phyloP scores from a whole-genome alignment of 2,329 filamentous ascomycete species.

The Hypoxylon sp. region DNA sequence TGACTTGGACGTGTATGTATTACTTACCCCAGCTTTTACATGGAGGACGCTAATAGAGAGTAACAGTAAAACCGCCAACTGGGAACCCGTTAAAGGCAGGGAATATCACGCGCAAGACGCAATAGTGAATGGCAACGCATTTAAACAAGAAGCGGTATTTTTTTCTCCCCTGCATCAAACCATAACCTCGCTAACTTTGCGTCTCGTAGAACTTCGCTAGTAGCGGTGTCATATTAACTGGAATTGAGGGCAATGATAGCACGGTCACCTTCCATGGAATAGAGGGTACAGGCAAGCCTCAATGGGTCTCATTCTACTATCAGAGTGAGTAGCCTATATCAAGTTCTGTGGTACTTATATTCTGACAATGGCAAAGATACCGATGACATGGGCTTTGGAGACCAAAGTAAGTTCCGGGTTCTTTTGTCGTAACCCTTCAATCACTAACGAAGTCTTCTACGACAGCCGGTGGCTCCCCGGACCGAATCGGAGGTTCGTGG shows the following conservation, averaged over 20 bases:
- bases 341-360: neutral
- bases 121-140: slow-evolving; percentile 62
- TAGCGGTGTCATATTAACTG: slow-evolving; percentile 63
- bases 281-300: slow-evolving; percentile 65
- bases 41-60: slow-evolving; percentile 3
- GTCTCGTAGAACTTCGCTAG: slow-evolving; percentile 61
- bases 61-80: slow-evolving; percentile 63
- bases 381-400: slow-evolving; percentile 73
- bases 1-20: slow-evolving; percentile 64
- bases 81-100: slow-evolving; percentile 62
- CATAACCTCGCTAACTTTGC: slow-evolving; percentile 28
- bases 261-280: slow-evolving; percentile 66
- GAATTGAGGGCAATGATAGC: slow-evolving; percentile 69
- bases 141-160: slow-evolving; percentile 66
- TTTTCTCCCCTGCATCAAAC: neutral
- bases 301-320: slow-evolving; percentile 72
- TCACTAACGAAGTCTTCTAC: slow-evolving; percentile 1
- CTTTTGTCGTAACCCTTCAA: neutral
- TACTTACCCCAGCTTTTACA: slow-evolving; percentile 34
- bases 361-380: slow-evolving; percentile 57
- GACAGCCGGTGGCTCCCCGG: slow-evolving; percentile 66
- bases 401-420: slow-evolving; percentile 57
- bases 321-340: slow-evolving; percentile 57
- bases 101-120: slow-evolving; percentile 65
- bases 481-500: slow-evolving; percentile 73